Evolutionary conservation across 2,329 filamentous ascomycete genomes (phyloP), one percentile per base, ranked within the genome.

Genomic region (Aschersonia sp.): DNA sequence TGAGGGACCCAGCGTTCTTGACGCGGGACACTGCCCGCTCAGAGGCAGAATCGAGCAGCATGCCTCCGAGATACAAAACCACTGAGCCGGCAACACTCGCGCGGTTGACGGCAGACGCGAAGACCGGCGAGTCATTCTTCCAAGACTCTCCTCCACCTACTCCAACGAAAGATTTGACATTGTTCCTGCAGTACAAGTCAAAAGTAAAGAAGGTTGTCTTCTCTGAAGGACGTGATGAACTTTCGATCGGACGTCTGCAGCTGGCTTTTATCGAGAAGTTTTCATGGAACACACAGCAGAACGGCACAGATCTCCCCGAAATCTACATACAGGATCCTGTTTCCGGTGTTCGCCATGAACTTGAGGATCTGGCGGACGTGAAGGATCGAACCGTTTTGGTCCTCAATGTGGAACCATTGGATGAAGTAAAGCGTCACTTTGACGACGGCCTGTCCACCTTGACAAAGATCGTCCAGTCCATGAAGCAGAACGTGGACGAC

Each of bases 251-350:
- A 1, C 79, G 89, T 30, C 66, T 98, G 50, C 91, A 98, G 63
- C 75, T 98, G 31, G 91, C 92, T 1, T 98, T 98, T 57, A 98
- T 98, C 56, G 92, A 98, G 56, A 98, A 96, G 62, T 98, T 98
- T 61, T 92, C 91, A 0, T 98, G 94, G 89, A 97, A 95, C 57
- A 96, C 91, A 1, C 89, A 97, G 56, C 84, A 88, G 51, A 94
- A 96, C 58, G 92, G 92, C 5, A 79, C 81, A 10, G 92, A 98
- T 61, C 69, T 98, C 44, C 92, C 92, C 0, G 92, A 98, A 57
- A 97, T 98, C 12, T 96, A 98, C 62, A 92, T 98, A 12, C 92
- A 98, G 63, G 92, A 98, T 61, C 84, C 89, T 0, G 77, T 96
- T 2, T 97, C 92, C 6, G 92, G 92, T 1, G 85, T 98, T n/a